Evolutionary conservation across 2,329 filamentous ascomycete genomes (phyloP), one percentile per base, ranked within the genome.

Genomic region (Cryphonectria naterciae): DNA sequence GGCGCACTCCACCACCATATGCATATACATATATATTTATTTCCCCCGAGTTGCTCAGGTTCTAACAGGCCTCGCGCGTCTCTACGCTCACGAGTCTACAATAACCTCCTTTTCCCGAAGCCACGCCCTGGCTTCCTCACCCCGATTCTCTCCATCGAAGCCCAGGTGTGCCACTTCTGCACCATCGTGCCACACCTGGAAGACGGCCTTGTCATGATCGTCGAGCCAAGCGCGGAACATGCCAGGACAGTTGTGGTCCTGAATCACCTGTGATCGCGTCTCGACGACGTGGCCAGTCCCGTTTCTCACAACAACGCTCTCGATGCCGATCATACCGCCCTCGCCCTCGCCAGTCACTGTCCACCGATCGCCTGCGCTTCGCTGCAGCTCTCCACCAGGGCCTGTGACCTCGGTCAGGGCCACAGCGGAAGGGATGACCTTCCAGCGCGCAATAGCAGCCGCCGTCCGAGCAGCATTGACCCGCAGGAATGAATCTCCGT

Each of bases 401-500:
- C 94, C 95, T 0, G 90, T 86, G 13, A 97, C 86, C 28, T 87
- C 86, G 0, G 83, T 83, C 11, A 95, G 78, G 0, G 93, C 91
- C 1, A 83, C 77, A 1, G 86, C 80, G 0, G 92, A 84, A 0
- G 89, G 79, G 22, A 82, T 73, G 0, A 75, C 81, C 68, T 78
- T 83, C 80, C 92, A 96, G 17, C 91, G 87, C 25, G 91, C 90
- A 74, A 95, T 91, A 0, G 93, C 89, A 1, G 89, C 91, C 0
- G 91, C 89, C 0, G 92, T 95, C 43, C 92, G 88, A 0, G 87
- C 88, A 1, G 94, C 94, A 19, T 85, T 87, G 2, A 89, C 83
- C 4, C 93, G 89, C 22, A 97, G 85, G 79, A 97, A 97, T 0
- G 92, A 93, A 80, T 97, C 94, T 0, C 95, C 94, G 75, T 97